Percentiles rank a stretch among this genome's conserved stretches.
Evolutionary conservation across 2,329 filamentous ascomycete species (phyloP).

Genomic region (Zopfia rhizophila): DNA sequence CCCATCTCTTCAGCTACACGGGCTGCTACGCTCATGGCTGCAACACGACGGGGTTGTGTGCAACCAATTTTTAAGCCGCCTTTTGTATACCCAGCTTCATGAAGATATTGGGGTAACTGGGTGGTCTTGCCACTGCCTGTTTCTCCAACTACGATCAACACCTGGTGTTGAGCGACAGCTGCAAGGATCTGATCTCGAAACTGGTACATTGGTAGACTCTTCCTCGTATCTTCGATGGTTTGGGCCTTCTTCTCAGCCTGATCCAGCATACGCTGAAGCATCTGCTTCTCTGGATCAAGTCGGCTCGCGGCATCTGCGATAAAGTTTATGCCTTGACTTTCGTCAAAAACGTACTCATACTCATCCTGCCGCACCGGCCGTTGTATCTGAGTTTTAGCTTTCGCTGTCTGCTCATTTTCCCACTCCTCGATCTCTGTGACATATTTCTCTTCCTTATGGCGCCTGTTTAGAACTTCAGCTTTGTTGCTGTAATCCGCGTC

Average conservation of each 20-base stretch:
- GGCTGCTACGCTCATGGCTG: slow-evolving; percentile 96
- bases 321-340: slow-evolving; percentile 87
- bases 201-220: slow-evolving; percentile 87
- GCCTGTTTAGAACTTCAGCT: slow-evolving; percentile 87
- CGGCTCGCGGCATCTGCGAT: slow-evolving; percentile 77
- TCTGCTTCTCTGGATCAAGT: slow-evolving; percentile 82
- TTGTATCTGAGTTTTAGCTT: slow-evolving; percentile 84
- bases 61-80: slow-evolving; percentile 86
- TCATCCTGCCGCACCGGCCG: slow-evolving; percentile 74
- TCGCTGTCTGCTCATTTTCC: slow-evolving; percentile 88
- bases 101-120: slow-evolving; percentile 91
- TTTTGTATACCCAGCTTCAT: slow-evolving; percentile 90
- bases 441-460: slow-evolving; percentile 86
- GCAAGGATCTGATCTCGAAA: slow-evolving; percentile 87
- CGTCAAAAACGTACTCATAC: slow-evolving; percentile 94
- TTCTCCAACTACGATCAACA: slow-evolving; percentile 92
- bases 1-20: slow-evolving; percentile 96
- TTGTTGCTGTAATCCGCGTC: slow-evolving; percentile 93
- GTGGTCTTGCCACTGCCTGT: slow-evolving; percentile 97
- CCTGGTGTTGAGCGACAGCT: slow-evolving; percentile 86
- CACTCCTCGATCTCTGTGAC: slow-evolving; percentile 96
- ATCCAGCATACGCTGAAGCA: slow-evolving; percentile 82
- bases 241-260: slow-evolving; percentile 88
- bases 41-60: slow-evolving; percentile 93
- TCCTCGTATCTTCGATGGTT: slow-evolving; percentile 90